phyloP scores from a whole-genome alignment of 129 eudicot genomes.

The Flaveria trinervia region DNA sequence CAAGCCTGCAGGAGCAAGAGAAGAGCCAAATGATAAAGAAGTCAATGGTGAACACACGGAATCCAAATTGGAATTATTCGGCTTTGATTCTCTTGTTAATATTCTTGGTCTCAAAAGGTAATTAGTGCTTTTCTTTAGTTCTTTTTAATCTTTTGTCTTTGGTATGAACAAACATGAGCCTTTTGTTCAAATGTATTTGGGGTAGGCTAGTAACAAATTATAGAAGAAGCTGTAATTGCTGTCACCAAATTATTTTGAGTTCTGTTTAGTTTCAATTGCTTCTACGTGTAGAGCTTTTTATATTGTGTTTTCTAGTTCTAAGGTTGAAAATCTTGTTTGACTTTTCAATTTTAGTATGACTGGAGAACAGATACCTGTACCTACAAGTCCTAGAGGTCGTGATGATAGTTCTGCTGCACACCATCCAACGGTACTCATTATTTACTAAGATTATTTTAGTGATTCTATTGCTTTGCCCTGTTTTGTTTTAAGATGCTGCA shows the following conservation, averaged over 20 bases:
- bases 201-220: slow-evolving; percentile 17
- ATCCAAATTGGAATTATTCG: slow-evolving; percentile 92
- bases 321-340: slow-evolving; percentile 20
- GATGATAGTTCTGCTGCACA: slow-evolving; percentile 77
- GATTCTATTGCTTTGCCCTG: slow-evolving; percentile 6
- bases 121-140: slow-evolving; percentile 19
- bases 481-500: neutral
- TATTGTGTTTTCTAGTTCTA: slow-evolving; percentile 19
- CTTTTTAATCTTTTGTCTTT: neutral
- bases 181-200: slow-evolving; percentile 17
- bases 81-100: slow-evolving; percentile 97
- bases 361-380: slow-evolving; percentile 77
- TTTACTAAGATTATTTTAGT: neutral
- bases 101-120: slow-evolving; percentile 97
- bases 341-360: slow-evolving; percentile 70
- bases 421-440: slow-evolving; percentile 61
- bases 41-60: slow-evolving; percentile 69
- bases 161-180: slow-evolving; percentile 8
- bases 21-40: slow-evolving; percentile 50
- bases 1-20: slow-evolving; percentile 43
- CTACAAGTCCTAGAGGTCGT: slow-evolving; percentile 88
- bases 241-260: slow-evolving; percentile 8
- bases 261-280: neutral
- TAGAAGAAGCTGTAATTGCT: slow-evolving; percentile 16
- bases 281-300: slow-evolving; percentile 11